A percentile compares a stretch with the other conserved stretches of the same genome.
These are phyloP conservation scores for Musa schizocarpa DNA, from an alignment of 176 grass and related monocot species.

Conservation along the genomic window DNA sequence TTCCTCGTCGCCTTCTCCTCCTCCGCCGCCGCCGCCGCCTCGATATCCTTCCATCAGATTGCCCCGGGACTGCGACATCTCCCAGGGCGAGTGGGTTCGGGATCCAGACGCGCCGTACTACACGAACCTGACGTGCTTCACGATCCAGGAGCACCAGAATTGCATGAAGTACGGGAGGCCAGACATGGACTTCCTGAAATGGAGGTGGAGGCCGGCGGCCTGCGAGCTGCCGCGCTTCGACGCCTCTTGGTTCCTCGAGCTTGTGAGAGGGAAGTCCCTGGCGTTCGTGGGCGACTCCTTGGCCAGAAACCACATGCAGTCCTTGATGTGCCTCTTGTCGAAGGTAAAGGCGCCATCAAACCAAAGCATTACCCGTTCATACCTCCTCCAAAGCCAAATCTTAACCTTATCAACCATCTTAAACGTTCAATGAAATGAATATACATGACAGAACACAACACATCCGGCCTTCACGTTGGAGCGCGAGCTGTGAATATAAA, in stretches of 20 bases:
- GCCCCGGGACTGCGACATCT: constrained; percentile 17
- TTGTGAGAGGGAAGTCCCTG: constrained; percentile 30
- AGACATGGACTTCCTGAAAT: constrained; percentile 32
- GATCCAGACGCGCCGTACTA: constrained; percentile 27
- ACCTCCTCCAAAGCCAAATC: no score
- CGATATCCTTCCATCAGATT: neutral
- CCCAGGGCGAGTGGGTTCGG: constrained; percentile 40
- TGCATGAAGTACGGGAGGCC: constrained; percentile 38
- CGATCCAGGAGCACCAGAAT: constrained; percentile 29
- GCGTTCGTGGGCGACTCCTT: constrained; percentile 55
- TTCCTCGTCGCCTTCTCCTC: neutral
- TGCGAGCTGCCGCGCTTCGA: constrained; percentile 37
- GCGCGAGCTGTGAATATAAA: no score
- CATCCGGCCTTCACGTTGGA: no score
- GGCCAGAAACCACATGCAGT: constrained; percentile 50
- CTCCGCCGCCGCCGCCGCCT: neutral
- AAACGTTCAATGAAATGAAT: neutral
- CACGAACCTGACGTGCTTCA: constrained; percentile 32
- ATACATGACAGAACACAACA: neutral
- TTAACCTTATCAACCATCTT: no score
- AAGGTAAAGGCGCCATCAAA: neutral
- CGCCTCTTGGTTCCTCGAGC: constrained; percentile 24
- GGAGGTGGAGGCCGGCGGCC: constrained; percentile 36
- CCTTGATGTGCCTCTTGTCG: constrained; percentile 43
- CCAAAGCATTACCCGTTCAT: no score